Base-by-base conservation (phyloP, 2,329 filamentous ascomycete genomes). In the Colletotrichum camelliae region DNA sequence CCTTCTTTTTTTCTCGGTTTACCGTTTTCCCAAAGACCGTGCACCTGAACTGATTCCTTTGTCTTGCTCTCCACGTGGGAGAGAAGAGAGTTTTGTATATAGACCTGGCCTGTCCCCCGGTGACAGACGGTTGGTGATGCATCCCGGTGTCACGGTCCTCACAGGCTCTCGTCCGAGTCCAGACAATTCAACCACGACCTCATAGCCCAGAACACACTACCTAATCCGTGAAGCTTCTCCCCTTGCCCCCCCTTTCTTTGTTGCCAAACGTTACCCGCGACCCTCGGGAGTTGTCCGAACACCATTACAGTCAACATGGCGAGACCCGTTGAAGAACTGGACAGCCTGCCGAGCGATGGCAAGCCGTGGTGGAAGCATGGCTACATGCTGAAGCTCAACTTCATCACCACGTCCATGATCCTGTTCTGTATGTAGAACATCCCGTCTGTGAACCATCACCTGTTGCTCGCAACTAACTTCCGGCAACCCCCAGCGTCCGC, bases 311-410 rank as follows among this genome's bases (percentile, higher is more conserved):
- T 37, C 73, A 65, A 12, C n/a, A 75, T 75, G 73, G 62, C 61
- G 27, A 73, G 68, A 35, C 69, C 70, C 18, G 73, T 64, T 29
- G 39, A 75, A 16, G 73, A 75, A 4, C 43, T 73, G 39, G 57
- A 62, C 60, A 80, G 87, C 5, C 80, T 89, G 5, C 87, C 87
- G 12, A 70, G 84, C 31, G 82, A 86, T 67, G 77, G 81, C 48
- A 82, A 81, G 52, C 81, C 82, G 27, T 89, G 88, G 87, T 88
- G 84, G 72, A 82, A 83, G 18, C 80, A 82, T 5, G 80, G 83
- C 2, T 86, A 88, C 80, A 80, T 89, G 1, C 78, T 88, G 9
- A 80, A 82, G 48, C 82, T 89, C 12, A 88, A 89, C 70, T 78
- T 88, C 13, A 87, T 7, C 83, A 86, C 77, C 79, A 82, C 15